Base-by-base conservation (phyloP, 78 protist species). In the Diacronema lutheri region DNA sequence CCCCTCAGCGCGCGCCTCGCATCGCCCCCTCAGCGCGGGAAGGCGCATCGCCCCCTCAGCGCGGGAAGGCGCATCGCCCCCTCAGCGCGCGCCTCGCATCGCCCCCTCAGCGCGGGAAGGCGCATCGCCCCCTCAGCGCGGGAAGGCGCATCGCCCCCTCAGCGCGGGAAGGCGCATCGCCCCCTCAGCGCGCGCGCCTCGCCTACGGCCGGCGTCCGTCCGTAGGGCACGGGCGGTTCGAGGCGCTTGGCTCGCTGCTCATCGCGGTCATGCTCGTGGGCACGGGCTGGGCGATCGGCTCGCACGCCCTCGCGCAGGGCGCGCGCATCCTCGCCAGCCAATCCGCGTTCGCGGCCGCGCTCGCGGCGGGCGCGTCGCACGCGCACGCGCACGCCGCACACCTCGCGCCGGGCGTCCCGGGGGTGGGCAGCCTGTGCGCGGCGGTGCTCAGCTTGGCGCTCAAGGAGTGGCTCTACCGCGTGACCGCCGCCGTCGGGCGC, bases 161-260 rank as follows among this genome's bases (percentile, higher is more conserved):
- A n/a, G n/a, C n/a, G n/a, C n/a, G n/a, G n/a, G n/a, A n/a, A n/a
- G n/a, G n/a, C n/a, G n/a, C n/a, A n/a, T n/a, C n/a, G n/a, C n/a
- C 3, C 50, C 50, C 50, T 7, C 16, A 7, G 50, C 16, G 16
- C 50, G 50, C 50, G 50, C 50, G 50, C 50, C 50, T 44, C 50
- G 7, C 50, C 16, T 44, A 9, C 50, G 50, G 50, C 7, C 50
- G 50, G 16, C 16, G 25, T 13, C 62, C 62, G 19, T 13, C 23
- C 23, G n/a, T 10, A 21, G 88, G 88, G 4, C 50, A 69, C 12
- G 87, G 87, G 40, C 31, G 66, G 26, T 56, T 82, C 61, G 86
- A 82, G 62, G 20, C 73, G 35, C 37, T 83, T 0, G 87, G 64
- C 62, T 31, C 87, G 20, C 71, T 83, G 7, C 38, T 61, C 4